phyloP scores from a whole-genome alignment of 129 eudicot species.

The Saposhnikovia divaricata region DNA sequence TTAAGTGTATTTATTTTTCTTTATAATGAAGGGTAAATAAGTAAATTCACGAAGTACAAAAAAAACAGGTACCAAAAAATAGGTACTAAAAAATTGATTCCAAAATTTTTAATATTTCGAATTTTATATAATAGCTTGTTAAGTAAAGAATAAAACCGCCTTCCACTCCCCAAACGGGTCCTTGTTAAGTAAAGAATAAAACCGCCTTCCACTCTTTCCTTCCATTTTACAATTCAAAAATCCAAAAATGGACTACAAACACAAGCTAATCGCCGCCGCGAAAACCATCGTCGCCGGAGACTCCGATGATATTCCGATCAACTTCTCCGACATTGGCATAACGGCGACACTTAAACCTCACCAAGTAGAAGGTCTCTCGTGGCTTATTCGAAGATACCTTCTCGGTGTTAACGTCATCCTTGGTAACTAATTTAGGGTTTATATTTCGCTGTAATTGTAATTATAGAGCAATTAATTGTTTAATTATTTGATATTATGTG shows the following conservation, averaged over 20 bases:
- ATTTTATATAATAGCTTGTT: too few relatives aligned
- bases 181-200: not conserved
- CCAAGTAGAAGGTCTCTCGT: constrained; percentile 82
- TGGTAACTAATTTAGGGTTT: constrained; percentile 28
- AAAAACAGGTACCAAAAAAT: too few relatives aligned
- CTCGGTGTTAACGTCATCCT: constrained; percentile 92
- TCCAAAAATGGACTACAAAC: constrained; percentile 49
- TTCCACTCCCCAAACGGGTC: too few relatives aligned
- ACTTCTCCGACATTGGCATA: constrained; percentile 33
- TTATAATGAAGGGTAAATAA: too few relatives aligned
- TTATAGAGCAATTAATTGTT: not conserved
- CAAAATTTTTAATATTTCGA: too few relatives aligned
- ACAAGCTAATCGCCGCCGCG: constrained; percentile 68
- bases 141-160: too few relatives aligned
- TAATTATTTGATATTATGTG: not conserved
- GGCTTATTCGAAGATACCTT: constrained; percentile 77
- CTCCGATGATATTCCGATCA: constrained; percentile 28
- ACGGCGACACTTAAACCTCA: constrained; percentile 78
- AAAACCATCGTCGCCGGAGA: constrained; percentile 51
- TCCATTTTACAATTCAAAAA: not conserved
- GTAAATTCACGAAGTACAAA: too few relatives aligned
- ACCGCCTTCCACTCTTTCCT: too few relatives aligned
- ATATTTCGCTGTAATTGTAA: not conserved
- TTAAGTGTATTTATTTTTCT: too few relatives aligned
- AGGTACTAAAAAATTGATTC: too few relatives aligned